Evolutionary conservation across 23 red algal genomes (phyloP).

Genomic region (Gracilaria gracilis): DNA sequence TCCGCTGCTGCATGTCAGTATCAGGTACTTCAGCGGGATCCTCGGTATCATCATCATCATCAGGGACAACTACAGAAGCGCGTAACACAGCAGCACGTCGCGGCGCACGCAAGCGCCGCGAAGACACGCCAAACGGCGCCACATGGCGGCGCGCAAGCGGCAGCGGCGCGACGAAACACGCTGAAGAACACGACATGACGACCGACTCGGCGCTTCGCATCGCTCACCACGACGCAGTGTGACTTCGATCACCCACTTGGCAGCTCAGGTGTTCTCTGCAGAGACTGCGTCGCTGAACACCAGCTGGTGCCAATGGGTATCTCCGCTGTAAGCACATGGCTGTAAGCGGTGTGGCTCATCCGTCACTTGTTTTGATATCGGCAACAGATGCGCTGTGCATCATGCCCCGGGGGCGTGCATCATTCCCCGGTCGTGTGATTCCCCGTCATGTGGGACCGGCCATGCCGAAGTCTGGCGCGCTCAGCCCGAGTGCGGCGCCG

Average conservation of each 20-base stretch:
- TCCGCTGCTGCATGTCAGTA: conserved; percentile 25
- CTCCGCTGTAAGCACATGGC: too few relatives aligned
- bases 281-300: too few relatives aligned
- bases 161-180: conserved; percentile 7
- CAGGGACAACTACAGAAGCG: not conserved
- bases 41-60: conserved; percentile 1
- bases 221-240: not conserved
- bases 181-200: not conserved
- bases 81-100: not conserved
- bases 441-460: not conserved
- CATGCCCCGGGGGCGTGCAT: too few relatives aligned
- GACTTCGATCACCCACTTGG: too few relatives aligned
- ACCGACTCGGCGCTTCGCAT: not conserved
- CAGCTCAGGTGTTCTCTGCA: too few relatives aligned
- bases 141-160: not conserved
- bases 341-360: not conserved
- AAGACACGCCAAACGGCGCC: not conserved
- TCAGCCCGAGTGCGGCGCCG: not conserved
- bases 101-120: not conserved
- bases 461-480: not conserved
- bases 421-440: not conserved
- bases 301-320: too few relatives aligned
- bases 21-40: conserved; percentile 26
- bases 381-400: too few relatives aligned
- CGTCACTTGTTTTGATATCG: not conserved